phyloP scores from a whole-genome alignment of 371 early-diverging fungal species.

The Haplosporangium sp. region DNA sequence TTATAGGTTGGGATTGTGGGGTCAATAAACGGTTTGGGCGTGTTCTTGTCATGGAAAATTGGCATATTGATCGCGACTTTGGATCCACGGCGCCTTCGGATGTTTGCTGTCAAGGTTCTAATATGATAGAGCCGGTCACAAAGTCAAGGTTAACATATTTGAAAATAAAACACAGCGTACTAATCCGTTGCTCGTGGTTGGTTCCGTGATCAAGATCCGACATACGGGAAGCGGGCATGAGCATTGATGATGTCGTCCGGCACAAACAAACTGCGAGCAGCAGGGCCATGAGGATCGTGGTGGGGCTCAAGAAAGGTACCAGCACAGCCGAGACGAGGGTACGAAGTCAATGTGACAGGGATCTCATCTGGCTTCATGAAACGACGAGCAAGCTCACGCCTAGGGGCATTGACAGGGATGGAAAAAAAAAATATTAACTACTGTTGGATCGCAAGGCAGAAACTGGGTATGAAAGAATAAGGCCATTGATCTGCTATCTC shows the following conservation, averaged over 20 bases:
- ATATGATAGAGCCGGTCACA: not conserved
- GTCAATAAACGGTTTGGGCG: slow-evolving; percentile 92
- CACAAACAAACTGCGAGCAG: slow-evolving; percentile 87
- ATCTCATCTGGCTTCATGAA: slow-evolving; percentile 79
- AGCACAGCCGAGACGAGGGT: slow-evolving; percentile 89
- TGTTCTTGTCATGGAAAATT: slow-evolving; percentile 84
- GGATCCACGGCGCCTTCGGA: slow-evolving; percentile 89
- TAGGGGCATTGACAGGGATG: slow-evolving; percentile 16
- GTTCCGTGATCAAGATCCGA: slow-evolving; percentile 1
- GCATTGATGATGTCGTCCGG: slow-evolving; percentile 96
- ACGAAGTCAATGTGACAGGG: slow-evolving; percentile 86
- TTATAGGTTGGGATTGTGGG: slow-evolving; percentile 80
- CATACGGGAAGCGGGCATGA: slow-evolving; percentile 94
- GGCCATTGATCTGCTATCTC: not conserved
- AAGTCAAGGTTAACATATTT: not conserved
- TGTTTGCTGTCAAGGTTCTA: slow-evolving; percentile 94
- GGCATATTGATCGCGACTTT: slow-evolving; percentile 95
- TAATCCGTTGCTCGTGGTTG: slow-evolving; percentile 1
- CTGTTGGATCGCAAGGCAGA: not conserved
- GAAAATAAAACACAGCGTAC: slow-evolving; percentile 6
- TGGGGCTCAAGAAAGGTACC: slow-evolving; percentile 81
- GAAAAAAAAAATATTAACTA: not conserved
- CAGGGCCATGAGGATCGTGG: slow-evolving; percentile 73
- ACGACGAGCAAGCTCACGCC: slow-evolving; percentile 78
- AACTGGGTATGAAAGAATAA: not conserved